phyloP scores from a whole-genome alignment of 345 rosid genomes.

The Lepidium aucheri region DNA sequence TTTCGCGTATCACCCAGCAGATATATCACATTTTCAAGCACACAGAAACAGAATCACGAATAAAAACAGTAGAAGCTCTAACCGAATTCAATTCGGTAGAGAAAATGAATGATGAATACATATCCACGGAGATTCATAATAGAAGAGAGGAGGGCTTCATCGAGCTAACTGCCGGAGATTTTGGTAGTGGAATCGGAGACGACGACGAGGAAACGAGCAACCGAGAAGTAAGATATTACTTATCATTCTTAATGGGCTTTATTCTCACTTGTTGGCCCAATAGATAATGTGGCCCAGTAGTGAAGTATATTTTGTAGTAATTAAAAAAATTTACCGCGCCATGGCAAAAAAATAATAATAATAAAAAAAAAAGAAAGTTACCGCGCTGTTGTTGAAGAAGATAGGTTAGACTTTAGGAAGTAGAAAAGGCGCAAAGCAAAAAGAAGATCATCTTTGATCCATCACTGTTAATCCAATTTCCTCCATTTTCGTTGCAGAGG shows the following conservation, averaged over 20 bases:
- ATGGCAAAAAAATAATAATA: too few relatives aligned
- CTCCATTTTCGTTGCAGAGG: neutral
- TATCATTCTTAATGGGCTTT: neutral
- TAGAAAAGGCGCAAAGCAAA: neutral
- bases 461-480: neutral
- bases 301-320: neutral
- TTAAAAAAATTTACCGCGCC: neutral
- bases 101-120: slow-evolving; percentile 82
- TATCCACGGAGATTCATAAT: slow-evolving; percentile 95
- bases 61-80: neutral
- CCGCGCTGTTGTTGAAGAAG: neutral
- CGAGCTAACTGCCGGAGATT: too few relatives aligned
- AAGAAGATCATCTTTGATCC: neutral
- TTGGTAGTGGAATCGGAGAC: too few relatives aligned
- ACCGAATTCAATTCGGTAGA: slow-evolving; percentile 97
- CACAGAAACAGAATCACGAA: neutral
- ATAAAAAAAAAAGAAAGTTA: too few relatives aligned
- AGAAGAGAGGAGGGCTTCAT: neutral
- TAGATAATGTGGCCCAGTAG: neutral
- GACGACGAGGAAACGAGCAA: too few relatives aligned
- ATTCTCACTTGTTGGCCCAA: neutral
- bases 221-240: too few relatives aligned
- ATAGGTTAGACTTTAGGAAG: neutral
- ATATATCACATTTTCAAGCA: neutral
- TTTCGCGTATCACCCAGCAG: neutral